phyloP scores from a whole-genome alignment of 2,329 filamentous ascomycete species.

The Biscogniauxia sp. region DNA sequence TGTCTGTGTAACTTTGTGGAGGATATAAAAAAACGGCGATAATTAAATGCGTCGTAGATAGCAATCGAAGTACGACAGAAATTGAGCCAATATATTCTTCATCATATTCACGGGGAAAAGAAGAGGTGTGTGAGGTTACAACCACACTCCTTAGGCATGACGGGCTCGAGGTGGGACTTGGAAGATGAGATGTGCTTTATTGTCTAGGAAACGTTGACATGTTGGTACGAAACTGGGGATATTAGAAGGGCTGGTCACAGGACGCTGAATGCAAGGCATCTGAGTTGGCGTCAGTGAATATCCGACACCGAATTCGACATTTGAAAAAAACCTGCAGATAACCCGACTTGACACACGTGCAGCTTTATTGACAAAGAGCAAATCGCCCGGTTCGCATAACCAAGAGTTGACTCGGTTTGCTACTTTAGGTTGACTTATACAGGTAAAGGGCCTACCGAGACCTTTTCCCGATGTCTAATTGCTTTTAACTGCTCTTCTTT shows the following conservation, averaged over 20 bases:
- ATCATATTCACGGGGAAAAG: neutral
- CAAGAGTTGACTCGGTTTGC: neutral
- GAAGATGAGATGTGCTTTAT: neutral
- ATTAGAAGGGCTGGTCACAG: neutral
- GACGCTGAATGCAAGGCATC: neutral
- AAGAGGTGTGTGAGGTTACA: no score
- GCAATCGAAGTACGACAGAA: neutral
- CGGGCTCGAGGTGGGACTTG: neutral
- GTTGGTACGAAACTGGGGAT: neutral
- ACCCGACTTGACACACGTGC: neutral
- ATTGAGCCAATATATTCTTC: neutral
- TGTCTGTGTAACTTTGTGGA: neutral
- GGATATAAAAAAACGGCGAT: neutral
- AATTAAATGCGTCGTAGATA: neutral
- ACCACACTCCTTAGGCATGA: neutral
- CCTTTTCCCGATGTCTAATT: constrained; percentile 47
- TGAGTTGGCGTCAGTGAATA: neutral
- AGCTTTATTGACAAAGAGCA: neutral
- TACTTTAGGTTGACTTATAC: constrained; percentile 16
- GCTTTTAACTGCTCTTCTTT: constrained; percentile 38
- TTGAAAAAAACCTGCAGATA: neutral
- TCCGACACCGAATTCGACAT: neutral
- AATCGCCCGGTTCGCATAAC: neutral
- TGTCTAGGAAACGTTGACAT: neutral
- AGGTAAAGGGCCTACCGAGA: constrained; percentile 54